phyloP scores from a whole-genome alignment of 2,329 filamentous ascomycete species.

The Fusarium tuaranense region DNA sequence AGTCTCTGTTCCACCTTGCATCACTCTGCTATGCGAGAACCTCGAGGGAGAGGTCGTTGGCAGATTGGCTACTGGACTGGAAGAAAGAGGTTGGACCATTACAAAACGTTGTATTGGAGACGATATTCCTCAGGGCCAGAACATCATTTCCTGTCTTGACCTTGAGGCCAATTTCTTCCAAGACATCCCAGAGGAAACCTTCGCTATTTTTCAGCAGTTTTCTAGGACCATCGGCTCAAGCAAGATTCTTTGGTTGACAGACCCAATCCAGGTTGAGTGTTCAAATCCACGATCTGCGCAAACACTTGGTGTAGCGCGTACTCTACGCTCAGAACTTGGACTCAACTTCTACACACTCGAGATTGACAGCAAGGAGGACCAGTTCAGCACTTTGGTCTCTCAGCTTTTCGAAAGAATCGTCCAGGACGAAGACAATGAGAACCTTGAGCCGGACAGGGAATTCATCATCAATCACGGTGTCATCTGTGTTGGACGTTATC shows the following conservation, averaged over 20 bases:
- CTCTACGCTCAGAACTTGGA: constrained; percentile 16
- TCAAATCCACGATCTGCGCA: constrained; percentile 5
- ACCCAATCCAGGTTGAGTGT: neutral
- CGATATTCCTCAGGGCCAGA: neutral
- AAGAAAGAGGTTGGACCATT: neutral
- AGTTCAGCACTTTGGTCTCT: neutral
- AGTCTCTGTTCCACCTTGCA: neutral
- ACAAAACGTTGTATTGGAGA: neutral
- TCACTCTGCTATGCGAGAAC: neutral
- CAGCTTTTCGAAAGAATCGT: constrained; percentile 6
- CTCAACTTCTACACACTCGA: constrained; percentile 15
- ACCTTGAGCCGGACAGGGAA: constrained; percentile 14
- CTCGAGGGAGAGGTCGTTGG: neutral
- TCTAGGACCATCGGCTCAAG: neutral
- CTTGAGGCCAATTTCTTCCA: constrained; percentile 19
- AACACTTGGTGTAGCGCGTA: constrained; percentile 9
- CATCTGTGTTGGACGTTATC: constrained; percentile 11
- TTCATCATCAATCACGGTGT: neutral
- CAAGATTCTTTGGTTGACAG: constrained; percentile 5
- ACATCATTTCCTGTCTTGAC: constrained; percentile 14
- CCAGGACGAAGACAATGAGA: neutral
- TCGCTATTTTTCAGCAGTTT: constrained; percentile 3
- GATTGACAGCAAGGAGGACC: neutral
- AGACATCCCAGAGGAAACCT: neutral
- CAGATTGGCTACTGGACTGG: neutral